phyloP scores from a whole-genome alignment of 2,329 filamentous ascomycete species.

The Phaeosphaeriaceae sp. region DNA sequence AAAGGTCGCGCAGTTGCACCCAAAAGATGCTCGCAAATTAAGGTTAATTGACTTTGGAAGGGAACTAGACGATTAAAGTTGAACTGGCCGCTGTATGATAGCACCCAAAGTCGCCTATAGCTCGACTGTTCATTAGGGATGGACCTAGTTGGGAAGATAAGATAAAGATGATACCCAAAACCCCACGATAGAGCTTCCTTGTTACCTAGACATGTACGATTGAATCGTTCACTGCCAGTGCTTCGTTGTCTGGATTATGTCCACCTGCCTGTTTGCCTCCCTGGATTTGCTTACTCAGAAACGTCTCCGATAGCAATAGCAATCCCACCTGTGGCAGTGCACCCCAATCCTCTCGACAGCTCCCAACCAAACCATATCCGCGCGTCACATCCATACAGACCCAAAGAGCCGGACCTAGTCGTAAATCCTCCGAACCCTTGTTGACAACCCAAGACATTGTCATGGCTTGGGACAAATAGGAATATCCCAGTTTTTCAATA shows the following conservation, averaged over 20 bases:
- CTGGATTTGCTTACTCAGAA: too few relatives aligned
- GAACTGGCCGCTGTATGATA: neutral
- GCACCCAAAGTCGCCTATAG: neutral
- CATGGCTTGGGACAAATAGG: neutral
- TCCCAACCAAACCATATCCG: neutral
- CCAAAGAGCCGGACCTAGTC: neutral
- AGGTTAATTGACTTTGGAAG: conserved; percentile 61
- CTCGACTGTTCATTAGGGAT: too few relatives aligned
- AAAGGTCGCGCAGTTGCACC: conserved; percentile 63
- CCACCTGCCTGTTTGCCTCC: too few relatives aligned
- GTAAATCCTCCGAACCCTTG: neutral
- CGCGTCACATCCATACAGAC: neutral
- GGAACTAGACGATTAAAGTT: conserved; percentile 44
- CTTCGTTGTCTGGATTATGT: neutral
- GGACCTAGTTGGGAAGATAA: too few relatives aligned
- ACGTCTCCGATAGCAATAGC: too few relatives aligned
- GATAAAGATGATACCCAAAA: neutral
- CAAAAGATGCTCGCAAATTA: conserved; percentile 59
- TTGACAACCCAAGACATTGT: conserved; percentile 1
- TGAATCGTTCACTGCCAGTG: conserved; percentile 1
- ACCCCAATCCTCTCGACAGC: conserved; percentile 4
- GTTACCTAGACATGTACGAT: neutral
- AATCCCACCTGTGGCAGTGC: conserved; percentile 13
- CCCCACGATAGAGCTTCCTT: too few relatives aligned
- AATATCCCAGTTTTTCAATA: neutral